Evolutionary conservation across 495 filamentous ascomycete genomes (phyloP).

Genomic region (Lepidopterella palustris): DNA sequence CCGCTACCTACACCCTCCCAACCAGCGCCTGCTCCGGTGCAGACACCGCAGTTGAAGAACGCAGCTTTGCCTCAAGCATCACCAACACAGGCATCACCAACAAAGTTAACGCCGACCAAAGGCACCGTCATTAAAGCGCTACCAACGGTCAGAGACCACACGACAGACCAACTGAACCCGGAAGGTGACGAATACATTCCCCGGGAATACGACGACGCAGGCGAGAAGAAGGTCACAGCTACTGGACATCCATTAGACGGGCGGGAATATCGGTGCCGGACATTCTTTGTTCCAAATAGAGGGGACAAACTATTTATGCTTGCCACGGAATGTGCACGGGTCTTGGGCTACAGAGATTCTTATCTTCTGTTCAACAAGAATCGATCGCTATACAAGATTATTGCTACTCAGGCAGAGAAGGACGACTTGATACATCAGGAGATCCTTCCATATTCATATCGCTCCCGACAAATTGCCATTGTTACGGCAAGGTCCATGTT

Average conservation of each 20-base stretch:
- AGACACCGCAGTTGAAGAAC: conserved; percentile 74
- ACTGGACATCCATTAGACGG: conserved; percentile 75
- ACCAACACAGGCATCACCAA: conserved; percentile 66
- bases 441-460: conserved; percentile 93
- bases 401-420: conserved; percentile 91
- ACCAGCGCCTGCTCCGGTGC: conserved; percentile 45
- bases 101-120: conserved; percentile 85
- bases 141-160: conserved; percentile 93
- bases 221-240: conserved; percentile 84
- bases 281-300: conserved; percentile 84
- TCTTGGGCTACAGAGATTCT: conserved; percentile 91
- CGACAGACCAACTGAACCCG: conserved; percentile 86
- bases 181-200: conserved; percentile 96
- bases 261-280: conserved; percentile 87
- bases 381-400: conserved; percentile 93
- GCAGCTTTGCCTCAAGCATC: conserved; percentile 60
- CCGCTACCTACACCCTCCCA: conserved; percentile 45
- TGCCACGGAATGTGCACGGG: conserved; percentile 93
- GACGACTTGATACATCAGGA: conserved; percentile 93
- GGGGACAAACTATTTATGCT: conserved; percentile 97
- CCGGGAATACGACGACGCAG: conserved; percentile 84
- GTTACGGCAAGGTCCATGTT: conserved; percentile 99
- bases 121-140: conserved; percentile 80
- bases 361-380: conserved; percentile 99
- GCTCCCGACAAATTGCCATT: conserved; percentile 96